These are phyloP conservation scores for Ganoderma meredithae DNA, from an alignment of 1,284 basidiomycete genomes.

Conservation along the genomic window DNA sequence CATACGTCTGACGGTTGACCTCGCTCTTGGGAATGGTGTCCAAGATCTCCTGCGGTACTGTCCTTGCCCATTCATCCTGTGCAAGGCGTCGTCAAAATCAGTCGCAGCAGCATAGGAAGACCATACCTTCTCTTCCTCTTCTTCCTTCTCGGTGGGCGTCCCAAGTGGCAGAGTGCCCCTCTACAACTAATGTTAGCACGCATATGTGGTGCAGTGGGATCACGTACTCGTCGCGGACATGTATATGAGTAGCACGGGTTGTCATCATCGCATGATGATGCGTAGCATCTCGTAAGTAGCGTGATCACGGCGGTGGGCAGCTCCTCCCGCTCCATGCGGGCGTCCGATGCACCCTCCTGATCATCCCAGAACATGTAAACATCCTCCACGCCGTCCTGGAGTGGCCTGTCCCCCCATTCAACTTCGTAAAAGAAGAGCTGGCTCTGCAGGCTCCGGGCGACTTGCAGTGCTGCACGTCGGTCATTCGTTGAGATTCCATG, in stretches of 20 bases:
- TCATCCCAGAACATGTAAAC: slow-evolving; percentile 98
- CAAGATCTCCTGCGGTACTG: slow-evolving; percentile 74
- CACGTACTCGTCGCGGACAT: slow-evolving; percentile 69
- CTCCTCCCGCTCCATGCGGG: slow-evolving; percentile 71
- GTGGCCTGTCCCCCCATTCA: slow-evolving; percentile 87
- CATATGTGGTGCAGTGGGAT: not conserved
- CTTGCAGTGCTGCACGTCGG: slow-evolving; percentile 82
- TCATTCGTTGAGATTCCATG: slow-evolving; percentile 76
- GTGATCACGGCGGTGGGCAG: slow-evolving; percentile 88
- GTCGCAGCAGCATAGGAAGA: not conserved
- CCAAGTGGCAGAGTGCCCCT: slow-evolving; percentile 36
- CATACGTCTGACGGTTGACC: slow-evolving; percentile 84
- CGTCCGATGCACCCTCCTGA: slow-evolving; percentile 69
- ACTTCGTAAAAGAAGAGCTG: slow-evolving; percentile 98
- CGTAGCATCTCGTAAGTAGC: slow-evolving; percentile 84
- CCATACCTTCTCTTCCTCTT: slow-evolving; percentile 41
- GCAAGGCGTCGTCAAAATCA: slow-evolving; percentile 12
- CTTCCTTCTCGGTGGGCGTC: slow-evolving; percentile 35
- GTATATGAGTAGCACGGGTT: slow-evolving; percentile 74
- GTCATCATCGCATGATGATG: slow-evolving; percentile 80
- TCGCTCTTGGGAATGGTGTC: slow-evolving; percentile 77
- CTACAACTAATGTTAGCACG: slow-evolving; percentile 25
- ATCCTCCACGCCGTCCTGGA: slow-evolving; percentile 93
- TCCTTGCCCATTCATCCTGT: slow-evolving; percentile 77
- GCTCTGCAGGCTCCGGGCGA: slow-evolving; percentile 89